Base-by-base conservation (phyloP, 129 eudicot genomes). In the Solidago caesia region DNA sequence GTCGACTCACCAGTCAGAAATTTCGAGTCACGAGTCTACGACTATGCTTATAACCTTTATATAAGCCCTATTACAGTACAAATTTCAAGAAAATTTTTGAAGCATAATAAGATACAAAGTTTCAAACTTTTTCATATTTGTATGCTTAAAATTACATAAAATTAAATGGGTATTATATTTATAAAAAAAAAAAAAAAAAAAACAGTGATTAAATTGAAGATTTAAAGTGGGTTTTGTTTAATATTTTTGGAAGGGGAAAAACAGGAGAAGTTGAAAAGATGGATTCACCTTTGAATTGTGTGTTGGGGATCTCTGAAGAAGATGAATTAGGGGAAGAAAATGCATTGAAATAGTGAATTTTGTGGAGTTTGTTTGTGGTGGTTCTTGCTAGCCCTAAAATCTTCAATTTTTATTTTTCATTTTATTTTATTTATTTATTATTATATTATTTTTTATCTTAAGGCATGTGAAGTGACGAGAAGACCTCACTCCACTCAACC, bases 331-430 rank as follows among this genome's bases (percentile, higher is more conserved):
- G 70, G 21, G 45, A 48, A 75, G 70, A 48, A 70, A 59, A 9
- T 77, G 75, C 53, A 77, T 77, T 69, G 9, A 70, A 52, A 15
- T 42, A 14, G 14, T 60, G 41, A 44, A 44, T 41, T 69, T 55
- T 42, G 74, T 15, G 44, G 7, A 70, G 64, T 73, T 2, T 14
- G 15, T 51, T 45, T 68, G 75, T 25, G 57, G 62, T 59, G 61
- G 61, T 77, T 71, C 61, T 68, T 81, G 75, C 66, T 67, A 70
- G 81, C 84, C 84, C 84, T 81, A 81, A 81, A 77, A 58, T 44
- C 55, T 42, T 53, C 39, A 33, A 33, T 33, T 33, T 1, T 33
- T 33, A 33, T 33, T 33, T 12, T 53, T 21, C 21, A 21, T 21
- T 53, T 14, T 53, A 21, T 53, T 53, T 14, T 8, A 53, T 53